Base-by-base conservation (phyloP, 2,329 filamentous ascomycete genomes). In the Ceratocystis alfenasii region DNA sequence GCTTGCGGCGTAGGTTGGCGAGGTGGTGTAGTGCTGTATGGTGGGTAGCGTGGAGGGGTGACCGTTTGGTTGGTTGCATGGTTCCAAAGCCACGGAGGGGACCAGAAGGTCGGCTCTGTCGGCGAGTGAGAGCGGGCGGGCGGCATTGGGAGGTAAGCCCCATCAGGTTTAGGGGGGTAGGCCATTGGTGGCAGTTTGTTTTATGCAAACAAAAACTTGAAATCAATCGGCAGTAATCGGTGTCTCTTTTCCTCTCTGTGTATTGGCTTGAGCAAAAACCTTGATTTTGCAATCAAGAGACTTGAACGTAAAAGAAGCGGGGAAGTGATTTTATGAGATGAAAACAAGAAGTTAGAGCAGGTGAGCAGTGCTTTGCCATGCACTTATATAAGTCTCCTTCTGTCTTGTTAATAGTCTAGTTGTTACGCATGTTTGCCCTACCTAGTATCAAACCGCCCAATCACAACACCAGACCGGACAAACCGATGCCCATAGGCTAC, bases 121-220 rank as follows among this genome's bases (percentile, higher is more conserved):
- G 45, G 30, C 30, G 55, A 30, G 41, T 33, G 44, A 22, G 61
- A 6, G 25, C 33, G 33, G 20, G 28, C n/a, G 41, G 41, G 61
- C 8, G 63, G 63, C 50, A 65, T 65, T n/a, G 63, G 41, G 22
- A 45, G 36, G 46, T 65, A 65, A 41, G 44, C 44, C 2, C 55
- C 50, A 10, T 57, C 63, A 17, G 63, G 36, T 10, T 65, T 57
- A 1, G 63, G 53, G 15, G 15, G 25, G 25, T 65, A 65, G 17
- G 63, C 63, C 63, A 65, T 65, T 25, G 33, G 17, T 20, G 48
- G n/a, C 20, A 17, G 36, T 10, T 61, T 36, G 17, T 36, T 17
- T 28, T 44, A 17, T 17, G 17, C 15, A 44, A 6, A 28, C 44
- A 46, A 44, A 12, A 41, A 4, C 10, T 5, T 15, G 36, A 12